A percentile compares a stretch with the other conserved stretches of the same genome.
Conservation (phyloP, 2,329 filamentous ascomycete species). For the Penicillium sp. region DNA sequence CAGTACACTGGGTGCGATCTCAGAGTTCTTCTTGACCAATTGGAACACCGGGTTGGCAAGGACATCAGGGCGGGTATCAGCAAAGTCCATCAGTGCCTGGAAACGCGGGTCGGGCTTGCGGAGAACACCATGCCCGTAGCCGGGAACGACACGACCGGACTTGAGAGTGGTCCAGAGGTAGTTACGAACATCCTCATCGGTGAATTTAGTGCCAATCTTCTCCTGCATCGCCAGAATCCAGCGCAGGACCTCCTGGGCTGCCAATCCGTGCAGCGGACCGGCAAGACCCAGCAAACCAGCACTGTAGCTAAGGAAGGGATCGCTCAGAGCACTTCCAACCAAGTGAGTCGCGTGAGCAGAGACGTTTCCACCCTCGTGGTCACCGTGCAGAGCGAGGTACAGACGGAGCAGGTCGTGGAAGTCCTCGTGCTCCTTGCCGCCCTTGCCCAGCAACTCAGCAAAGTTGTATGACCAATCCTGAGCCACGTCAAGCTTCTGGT, state of each 20-base stretch:
- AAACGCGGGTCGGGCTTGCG: constrained; percentile 97
- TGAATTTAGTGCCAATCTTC: constrained; percentile 74
- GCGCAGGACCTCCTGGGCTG: constrained; percentile 93
- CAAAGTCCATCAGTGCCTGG: constrained; percentile 95
- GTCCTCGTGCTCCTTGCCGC: constrained; percentile 69
- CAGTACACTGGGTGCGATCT: constrained; percentile 85
- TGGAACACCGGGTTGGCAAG: constrained; percentile 86
- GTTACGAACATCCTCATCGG: constrained; percentile 76
- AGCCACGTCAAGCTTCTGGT: constrained; percentile 70
- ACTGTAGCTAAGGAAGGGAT: constrained; percentile 94
- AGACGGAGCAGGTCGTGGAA: constrained; percentile 90
- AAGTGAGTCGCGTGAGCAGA: constrained; percentile 94
- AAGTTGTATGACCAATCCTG: constrained; percentile 99
- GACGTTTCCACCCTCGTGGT: constrained; percentile 98
- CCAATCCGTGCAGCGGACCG: constrained; percentile 88
- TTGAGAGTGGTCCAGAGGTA: constrained; percentile 94
- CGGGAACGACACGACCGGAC: constrained; percentile 89
- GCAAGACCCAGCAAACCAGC: constrained; percentile 93
- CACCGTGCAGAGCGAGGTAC: constrained; percentile 94
- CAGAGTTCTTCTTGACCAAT: constrained; percentile 89
- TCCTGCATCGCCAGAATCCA: constrained; percentile 98
- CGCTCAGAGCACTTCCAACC: constrained; percentile 89
- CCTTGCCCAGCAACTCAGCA: constrained; percentile 90
- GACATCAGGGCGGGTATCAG: constrained; percentile 79
- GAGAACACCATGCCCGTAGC: constrained; percentile 93